Percentiles rank a stretch among this genome's conserved stretches.
These are phyloP conservation scores for Lycium barbarum DNA, from an alignment of 257 asterid genomes.

Conservation along the genomic window DNA sequence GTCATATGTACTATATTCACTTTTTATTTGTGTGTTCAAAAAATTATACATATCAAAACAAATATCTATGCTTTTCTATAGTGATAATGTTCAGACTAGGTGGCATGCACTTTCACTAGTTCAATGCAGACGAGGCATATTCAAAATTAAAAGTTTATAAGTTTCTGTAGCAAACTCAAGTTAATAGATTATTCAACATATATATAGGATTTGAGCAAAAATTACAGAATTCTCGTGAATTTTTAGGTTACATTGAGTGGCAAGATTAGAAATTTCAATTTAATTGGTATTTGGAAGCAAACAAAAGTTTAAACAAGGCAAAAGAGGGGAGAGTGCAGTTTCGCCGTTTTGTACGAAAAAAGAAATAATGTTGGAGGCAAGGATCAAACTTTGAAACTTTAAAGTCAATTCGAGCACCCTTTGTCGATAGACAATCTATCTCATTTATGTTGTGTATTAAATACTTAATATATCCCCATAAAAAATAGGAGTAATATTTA, in stretches of 20 bases:
- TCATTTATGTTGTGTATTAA: too few relatives aligned
- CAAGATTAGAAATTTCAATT: not conserved
- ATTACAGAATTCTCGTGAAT: not conserved
- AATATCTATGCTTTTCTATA: not conserved
- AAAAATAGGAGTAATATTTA: too few relatives aligned
- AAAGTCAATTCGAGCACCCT: too few relatives aligned
- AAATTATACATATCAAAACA: not conserved
- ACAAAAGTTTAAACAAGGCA: too few relatives aligned
- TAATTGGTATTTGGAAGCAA: too few relatives aligned
- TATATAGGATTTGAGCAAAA: not conserved
- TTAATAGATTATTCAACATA: not conserved
- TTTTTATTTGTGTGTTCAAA: constrained; percentile 44
- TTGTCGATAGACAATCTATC: too few relatives aligned
- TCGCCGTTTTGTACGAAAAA: not conserved
- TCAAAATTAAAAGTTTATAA: not conserved
- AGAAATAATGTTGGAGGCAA: not conserved
- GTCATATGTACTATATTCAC: constrained; percentile 2
- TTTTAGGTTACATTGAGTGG: not conserved
- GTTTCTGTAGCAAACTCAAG: not conserved
- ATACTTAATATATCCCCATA: too few relatives aligned
- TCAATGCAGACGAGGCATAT: not conserved
- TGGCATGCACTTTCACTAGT: not conserved
- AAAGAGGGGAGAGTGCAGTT: too few relatives aligned
- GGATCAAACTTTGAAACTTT: not conserved
- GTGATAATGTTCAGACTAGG: not conserved